Conservation (phyloP, 176 grass and related monocot genomes). For the Bolboschoenus planiculmis region DNA sequence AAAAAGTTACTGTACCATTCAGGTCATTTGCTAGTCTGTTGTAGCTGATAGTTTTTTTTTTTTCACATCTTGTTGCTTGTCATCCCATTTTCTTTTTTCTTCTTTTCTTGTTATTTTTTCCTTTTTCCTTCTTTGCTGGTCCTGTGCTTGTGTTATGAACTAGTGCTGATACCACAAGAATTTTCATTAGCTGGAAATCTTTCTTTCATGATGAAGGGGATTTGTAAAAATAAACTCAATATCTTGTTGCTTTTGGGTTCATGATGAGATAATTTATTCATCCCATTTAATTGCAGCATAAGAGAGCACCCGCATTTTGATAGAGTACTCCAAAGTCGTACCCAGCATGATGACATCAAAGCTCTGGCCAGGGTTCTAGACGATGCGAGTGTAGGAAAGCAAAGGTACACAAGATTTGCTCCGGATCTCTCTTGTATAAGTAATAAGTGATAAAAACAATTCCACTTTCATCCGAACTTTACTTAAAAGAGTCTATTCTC, state of each 20-base stretch:
- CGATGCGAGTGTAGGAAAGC: conserved; percentile 61
- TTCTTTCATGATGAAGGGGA: neutral
- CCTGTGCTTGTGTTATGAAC: neutral
- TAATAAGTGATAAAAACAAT: neutral
- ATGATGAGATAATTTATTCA: conserved; percentile 2
- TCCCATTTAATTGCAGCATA: conserved; percentile 38
- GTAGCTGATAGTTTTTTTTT: neutral
- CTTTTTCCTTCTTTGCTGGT: neutral
- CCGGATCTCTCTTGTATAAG: neutral
- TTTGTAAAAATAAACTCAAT: neutral
- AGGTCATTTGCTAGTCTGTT: neutral
- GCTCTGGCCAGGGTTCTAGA: conserved; percentile 62
- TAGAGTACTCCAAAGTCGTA: conserved; percentile 40
- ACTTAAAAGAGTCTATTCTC: neutral
- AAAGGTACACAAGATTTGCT: conserved; percentile 42
- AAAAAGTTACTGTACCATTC: neutral
- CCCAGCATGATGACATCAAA: conserved; percentile 46
- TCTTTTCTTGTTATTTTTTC: no score
- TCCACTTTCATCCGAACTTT: neutral
- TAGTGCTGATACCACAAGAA: neutral
- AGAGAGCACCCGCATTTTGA: conserved; percentile 67
- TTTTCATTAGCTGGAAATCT: neutral
- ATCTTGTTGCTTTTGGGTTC: conserved; percentile 3
- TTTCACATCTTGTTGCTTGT: neutral
- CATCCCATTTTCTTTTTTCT: conserved; percentile 1